Percentiles rank a stretch among this genome's conserved stretches.
These are phyloP conservation scores for Kwoniella newhampshirensis DNA, from an alignment of 768 basidiomycete genomes.

Conservation along the genomic window DNA sequence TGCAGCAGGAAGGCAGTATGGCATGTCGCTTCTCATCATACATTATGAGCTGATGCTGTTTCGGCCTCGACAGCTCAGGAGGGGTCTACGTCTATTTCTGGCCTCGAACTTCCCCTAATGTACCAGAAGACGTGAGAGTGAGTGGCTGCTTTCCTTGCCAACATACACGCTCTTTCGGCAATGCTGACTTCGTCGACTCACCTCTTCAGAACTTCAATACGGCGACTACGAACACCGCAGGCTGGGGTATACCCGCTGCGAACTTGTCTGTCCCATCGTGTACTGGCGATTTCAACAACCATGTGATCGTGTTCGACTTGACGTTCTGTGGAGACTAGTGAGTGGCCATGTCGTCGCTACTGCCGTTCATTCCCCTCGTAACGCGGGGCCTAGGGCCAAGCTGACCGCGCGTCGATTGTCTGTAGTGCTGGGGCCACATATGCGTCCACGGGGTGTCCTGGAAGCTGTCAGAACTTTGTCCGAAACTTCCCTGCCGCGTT, in stretches of 20 bases:
- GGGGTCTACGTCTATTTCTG: constrained; percentile 68
- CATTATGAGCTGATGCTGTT: background rate
- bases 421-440: constrained; percentile 41
- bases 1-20: background rate
- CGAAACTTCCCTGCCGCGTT: constrained; percentile 64
- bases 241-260: constrained; percentile 46
- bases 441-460: constrained; percentile 37
- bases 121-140: constrained; percentile 58
- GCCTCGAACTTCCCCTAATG: constrained; percentile 57
- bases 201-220: constrained; percentile 33
- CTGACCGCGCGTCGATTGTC: background rate
- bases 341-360: constrained; percentile 11
- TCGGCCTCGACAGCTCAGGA: constrained; percentile 33
- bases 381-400: too few relatives aligned
- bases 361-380: background rate
- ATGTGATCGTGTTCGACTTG: constrained; percentile 60
- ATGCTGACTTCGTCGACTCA: constrained; percentile 27
- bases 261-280: constrained; percentile 49
- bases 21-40: background rate
- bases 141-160: constrained; percentile 51
- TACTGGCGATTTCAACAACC: constrained; percentile 46
- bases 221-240: constrained; percentile 33
- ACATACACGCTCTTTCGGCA: too few relatives aligned
- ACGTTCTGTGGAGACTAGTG: constrained; percentile 50
- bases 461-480: constrained; percentile 59